A percentile compares a stretch with the other conserved stretches of the same genome.
Conservation (phyloP, 129 eudicot species). For the Tanacetum coccineum region DNA sequence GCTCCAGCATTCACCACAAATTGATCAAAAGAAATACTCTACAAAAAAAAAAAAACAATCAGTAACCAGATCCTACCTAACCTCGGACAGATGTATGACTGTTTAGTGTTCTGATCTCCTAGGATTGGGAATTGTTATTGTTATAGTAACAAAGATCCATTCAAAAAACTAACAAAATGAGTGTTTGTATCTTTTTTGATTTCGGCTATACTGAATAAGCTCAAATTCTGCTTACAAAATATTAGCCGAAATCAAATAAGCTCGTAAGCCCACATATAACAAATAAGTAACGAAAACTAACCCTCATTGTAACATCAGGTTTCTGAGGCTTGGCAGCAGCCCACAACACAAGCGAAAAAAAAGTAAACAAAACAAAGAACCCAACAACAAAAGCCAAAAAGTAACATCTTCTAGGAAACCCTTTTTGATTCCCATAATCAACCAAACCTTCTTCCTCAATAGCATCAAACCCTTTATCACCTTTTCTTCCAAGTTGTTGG, state of each 20-base stretch:
- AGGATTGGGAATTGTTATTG: too few relatives aligned
- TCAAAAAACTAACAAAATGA: too few relatives aligned
- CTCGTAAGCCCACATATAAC: too few relatives aligned
- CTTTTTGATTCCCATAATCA: conserved; percentile 56
- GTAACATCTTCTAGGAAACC: conserved; percentile 76
- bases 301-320: conserved; percentile 78
- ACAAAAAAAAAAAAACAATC: conserved; percentile 12
- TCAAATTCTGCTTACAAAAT: too few relatives aligned
- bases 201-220: too few relatives aligned
- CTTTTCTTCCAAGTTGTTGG: conserved; percentile 43
- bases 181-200: too few relatives aligned
- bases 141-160: too few relatives aligned
- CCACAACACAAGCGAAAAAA: conserved; percentile 77
- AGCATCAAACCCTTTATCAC: conserved; percentile 67
- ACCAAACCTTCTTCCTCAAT: conserved; percentile 95
- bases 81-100: too few relatives aligned
- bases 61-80: too few relatives aligned
- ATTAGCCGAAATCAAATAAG: too few relatives aligned
- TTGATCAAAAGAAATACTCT: conserved; percentile 73
- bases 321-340: conserved; percentile 77
- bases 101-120: too few relatives aligned
- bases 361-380: conserved; percentile 69
- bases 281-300: conserved; percentile 1
- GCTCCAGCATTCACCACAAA: conserved; percentile 75
- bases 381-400: conserved; percentile 66